Base-by-base conservation (phyloP, 2,329 filamentous ascomycete species). In the Myriosclerotinia duriaeana region DNA sequence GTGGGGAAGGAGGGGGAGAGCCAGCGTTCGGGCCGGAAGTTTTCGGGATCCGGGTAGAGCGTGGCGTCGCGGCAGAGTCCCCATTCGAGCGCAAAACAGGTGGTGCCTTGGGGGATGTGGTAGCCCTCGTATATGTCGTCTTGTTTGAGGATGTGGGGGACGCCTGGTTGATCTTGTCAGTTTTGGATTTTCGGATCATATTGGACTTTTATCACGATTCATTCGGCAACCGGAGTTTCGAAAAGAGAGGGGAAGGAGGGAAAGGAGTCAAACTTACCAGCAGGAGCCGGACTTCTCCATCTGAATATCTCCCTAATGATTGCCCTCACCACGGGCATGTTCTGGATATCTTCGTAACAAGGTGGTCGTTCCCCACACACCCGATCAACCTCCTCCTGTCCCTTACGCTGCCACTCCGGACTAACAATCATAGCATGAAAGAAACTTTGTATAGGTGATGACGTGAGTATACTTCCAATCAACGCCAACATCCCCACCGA, bases 51-150 rank as follows among this genome's bases (percentile, higher is more conserved):
- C 5, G 65, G 66, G 73, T 82, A 83, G 7, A 76, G 73, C 3
- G 64, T 59, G 48, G 77, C 68, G 68, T 84, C 65, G 15, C 65
- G 62, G 36, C 69, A 67, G 38, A 75, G 70, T 34, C 72, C 70
- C 70, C 71, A 72, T 59, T 66, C 65, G 44, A 71, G 68, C 0
- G 69, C 53, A 17, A 71, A 61, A 26, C 85, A 80, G 0, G 82
- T 82, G 1, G 63, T 69, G n/a, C 52, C 66, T 50, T 69, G 68
- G 8, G 70, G 69, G 38, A 72, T 67, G 38, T 67, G 65, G 50
- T 68, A 71, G 14, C 69, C 69, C 36, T 83, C 78, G 40, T 87
- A 87, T 22, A 80, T 77, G 65, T 87, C 85, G 59, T 87, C 85
- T 61, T 81, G 75, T 1, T 81, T 78, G 15, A 83, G 78, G 52